Conservation (phyloP, 2,329 filamentous ascomycete genomes). For the Septoria petroselini region DNA sequence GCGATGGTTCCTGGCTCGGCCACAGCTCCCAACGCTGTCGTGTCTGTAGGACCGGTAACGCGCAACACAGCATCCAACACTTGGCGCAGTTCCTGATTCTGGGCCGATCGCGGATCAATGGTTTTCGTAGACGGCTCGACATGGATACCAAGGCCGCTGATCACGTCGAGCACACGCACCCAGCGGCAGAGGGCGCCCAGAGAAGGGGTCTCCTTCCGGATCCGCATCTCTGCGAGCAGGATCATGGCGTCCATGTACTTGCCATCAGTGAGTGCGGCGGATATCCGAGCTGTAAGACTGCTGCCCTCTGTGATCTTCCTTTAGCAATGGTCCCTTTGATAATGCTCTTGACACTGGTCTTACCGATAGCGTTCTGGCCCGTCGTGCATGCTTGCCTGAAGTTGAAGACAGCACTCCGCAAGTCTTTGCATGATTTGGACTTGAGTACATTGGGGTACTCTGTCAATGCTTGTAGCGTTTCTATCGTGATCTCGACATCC, state of each 20-base stretch:
- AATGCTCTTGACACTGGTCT: neutral
- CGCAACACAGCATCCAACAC: slow-evolving; percentile 64
- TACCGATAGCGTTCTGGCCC: slow-evolving; percentile 53
- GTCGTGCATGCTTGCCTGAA: slow-evolving; percentile 68
- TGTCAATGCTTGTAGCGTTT: slow-evolving; percentile 59
- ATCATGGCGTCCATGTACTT: slow-evolving; percentile 64
- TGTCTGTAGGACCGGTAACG: slow-evolving; percentile 60
- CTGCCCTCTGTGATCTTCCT: slow-evolving; percentile 48
- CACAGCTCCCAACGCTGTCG: slow-evolving; percentile 24
- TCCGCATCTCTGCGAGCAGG: slow-evolving; percentile 66
- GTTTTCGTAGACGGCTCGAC: slow-evolving; percentile 44
- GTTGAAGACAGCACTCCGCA: slow-evolving; percentile 65
- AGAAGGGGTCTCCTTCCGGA: slow-evolving; percentile 63
- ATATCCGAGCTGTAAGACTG: slow-evolving; percentile 65
- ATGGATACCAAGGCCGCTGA: slow-evolving; percentile 61
- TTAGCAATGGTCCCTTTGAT: neutral
- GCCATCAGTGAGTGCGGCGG: slow-evolving; percentile 62
- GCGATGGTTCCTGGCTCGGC: slow-evolving; percentile 49
- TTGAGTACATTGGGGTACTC: slow-evolving; percentile 63
- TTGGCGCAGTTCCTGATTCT: slow-evolving; percentile 55
- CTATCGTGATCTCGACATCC: slow-evolving; percentile 65
- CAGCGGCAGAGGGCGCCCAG: slow-evolving; percentile 68
- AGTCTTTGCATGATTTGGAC: slow-evolving; percentile 64
- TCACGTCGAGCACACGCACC: slow-evolving; percentile 68
- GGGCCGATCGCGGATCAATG: slow-evolving; percentile 41